Conservation (phyloP, 345 rosid species). For the Jatropha curcas region DNA sequence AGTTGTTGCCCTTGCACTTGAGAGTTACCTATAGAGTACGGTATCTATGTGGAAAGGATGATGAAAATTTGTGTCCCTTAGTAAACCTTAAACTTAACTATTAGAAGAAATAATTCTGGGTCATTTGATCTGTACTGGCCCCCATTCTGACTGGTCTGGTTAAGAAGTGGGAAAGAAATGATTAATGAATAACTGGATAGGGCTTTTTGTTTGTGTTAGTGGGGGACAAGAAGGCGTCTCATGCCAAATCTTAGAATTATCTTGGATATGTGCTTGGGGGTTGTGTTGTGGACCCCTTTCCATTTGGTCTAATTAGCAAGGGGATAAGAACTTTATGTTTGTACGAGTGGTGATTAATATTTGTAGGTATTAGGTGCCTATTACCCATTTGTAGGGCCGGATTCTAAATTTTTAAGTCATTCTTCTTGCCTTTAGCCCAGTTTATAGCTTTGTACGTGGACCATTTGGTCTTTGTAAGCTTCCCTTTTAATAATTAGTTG, state of each 20-base stretch:
- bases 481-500: not conserved
- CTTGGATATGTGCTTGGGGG: constrained; percentile 4
- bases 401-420: constrained; percentile 18
- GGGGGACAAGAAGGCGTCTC: constrained; percentile 20
- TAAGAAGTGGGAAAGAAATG: constrained; percentile 29
- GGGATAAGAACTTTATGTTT: constrained; percentile 16
- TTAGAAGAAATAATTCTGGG: constrained; percentile 17
- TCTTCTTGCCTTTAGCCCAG: constrained; percentile 9
- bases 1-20: not conserved
- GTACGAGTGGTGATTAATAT: constrained; percentile 19
- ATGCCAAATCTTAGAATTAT: constrained; percentile 1
- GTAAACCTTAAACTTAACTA: constrained; percentile 24
- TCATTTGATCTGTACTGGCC: constrained; percentile 1
- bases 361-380: constrained; percentile 4
- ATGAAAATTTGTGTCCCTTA: constrained; percentile 6
- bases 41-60: constrained; percentile 15
- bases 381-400: constrained; percentile 35
- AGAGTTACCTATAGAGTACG: not conserved
- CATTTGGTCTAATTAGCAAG: constrained; percentile 11
- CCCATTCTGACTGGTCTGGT: constrained; percentile 19
- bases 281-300: constrained; percentile 12
- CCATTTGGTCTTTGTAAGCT: constrained; percentile 8
- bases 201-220: constrained; percentile 20
- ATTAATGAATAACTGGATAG: constrained; percentile 33
- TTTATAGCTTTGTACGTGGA: constrained; percentile 23